Percentiles rank a stretch among this genome's conserved stretches.
These are phyloP conservation scores for Suillus subluteus DNA, from an alignment of 768 basidiomycete species.

Conservation along the genomic window DNA sequence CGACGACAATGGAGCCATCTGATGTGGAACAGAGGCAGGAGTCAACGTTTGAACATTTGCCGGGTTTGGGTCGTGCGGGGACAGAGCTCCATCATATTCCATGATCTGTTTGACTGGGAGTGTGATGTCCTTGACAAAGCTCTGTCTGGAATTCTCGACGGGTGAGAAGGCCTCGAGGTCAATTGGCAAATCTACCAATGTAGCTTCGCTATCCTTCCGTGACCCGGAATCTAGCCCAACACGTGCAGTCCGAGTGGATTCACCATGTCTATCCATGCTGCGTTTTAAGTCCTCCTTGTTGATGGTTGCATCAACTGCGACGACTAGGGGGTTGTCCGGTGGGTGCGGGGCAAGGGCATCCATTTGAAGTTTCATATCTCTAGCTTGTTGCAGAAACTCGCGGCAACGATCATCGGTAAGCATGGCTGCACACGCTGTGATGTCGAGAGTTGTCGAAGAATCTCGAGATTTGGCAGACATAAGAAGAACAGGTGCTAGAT, in stretches of 20 bases:
- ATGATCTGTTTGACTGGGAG: neutral
- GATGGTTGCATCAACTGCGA: neutral
- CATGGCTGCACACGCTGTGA: conserved; percentile 25
- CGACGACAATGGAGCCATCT: neutral
- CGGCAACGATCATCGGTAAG: conserved; percentile 33
- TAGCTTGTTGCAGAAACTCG: conserved; percentile 24
- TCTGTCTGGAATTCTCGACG: neutral
- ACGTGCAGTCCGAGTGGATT: conserved; percentile 20
- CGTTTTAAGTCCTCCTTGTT: conserved; percentile 14
- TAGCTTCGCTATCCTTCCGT: conserved; percentile 30
- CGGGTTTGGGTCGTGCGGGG: too few relatives aligned
- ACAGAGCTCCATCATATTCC: neutral
- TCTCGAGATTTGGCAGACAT: conserved; percentile 22
- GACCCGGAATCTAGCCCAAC: conserved; percentile 21
- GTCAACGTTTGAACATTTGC: neutral
- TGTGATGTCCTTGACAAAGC: too few relatives aligned
- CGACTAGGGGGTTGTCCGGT: conserved; percentile 10
- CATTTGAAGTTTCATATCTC: conserved; percentile 30
- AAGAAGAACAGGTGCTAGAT: conserved; percentile 28
- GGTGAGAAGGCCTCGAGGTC: neutral
- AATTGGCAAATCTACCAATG: conserved; percentile 23
- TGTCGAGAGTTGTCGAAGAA: conserved; percentile 16
- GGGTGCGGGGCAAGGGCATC: conserved; percentile 14
- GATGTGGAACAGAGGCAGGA: neutral
- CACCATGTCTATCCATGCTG: conserved; percentile 16